These are phyloP conservation scores for Beauveria bassiana DNA, from an alignment of 2,329 filamentous ascomycete species.

Conservation along the genomic window DNA sequence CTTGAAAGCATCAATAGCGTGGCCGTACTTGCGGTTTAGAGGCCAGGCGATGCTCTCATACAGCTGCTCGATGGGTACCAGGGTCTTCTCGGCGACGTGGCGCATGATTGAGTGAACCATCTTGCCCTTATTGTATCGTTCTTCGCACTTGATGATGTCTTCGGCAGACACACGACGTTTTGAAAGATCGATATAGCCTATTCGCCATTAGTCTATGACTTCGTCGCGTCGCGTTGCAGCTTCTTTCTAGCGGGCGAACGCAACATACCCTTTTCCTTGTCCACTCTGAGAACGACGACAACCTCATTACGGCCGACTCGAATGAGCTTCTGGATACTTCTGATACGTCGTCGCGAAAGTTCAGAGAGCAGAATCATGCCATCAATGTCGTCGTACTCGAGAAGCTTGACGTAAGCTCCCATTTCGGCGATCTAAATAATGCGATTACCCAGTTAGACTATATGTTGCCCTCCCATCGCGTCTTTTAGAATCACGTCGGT, in stretches of 20 bases:
- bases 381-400: constrained; percentile 99
- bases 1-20: constrained; percentile 97
- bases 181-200: constrained; percentile 90
- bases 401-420: constrained; percentile 98
- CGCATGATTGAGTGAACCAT: constrained; percentile 99
- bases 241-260: neutral
- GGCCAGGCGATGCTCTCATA: constrained; percentile 97
- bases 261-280: constrained; percentile 87
- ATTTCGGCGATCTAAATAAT: constrained; percentile 83
- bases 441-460: neutral
- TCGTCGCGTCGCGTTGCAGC: constrained; percentile 16
- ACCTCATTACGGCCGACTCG: constrained; percentile 97
- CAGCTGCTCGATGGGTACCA: constrained; percentile 84
- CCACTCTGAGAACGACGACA: constrained; percentile 94
- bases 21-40: constrained; percentile 93
- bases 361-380: constrained; percentile 99
- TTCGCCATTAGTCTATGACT: neutral
- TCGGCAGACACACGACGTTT: constrained; percentile 97
- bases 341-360: constrained; percentile 93
- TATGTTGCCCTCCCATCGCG: neutral
- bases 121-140: constrained; percentile 99
- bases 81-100: constrained; percentile 95
- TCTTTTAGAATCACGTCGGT: neutral
- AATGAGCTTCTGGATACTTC: constrained; percentile 98
- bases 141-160: constrained; percentile 96